Base-by-base conservation (phyloP, 2,329 filamentous ascomycete species). In the Verticillium dahliae region DNA sequence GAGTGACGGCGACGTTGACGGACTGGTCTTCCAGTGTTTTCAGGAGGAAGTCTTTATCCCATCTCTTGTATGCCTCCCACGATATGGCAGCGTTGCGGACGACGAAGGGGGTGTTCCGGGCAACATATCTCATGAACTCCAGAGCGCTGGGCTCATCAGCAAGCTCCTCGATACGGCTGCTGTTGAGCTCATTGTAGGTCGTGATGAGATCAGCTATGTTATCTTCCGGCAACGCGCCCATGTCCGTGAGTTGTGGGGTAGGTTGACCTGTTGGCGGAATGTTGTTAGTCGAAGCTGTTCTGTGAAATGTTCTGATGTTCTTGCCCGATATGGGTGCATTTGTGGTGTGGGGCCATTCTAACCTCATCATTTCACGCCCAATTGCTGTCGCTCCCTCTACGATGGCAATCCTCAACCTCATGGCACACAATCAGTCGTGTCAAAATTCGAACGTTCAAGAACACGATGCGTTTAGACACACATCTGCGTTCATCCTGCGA, bases 1-100 rank as follows among this genome's bases (percentile, higher is more conserved):
- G 90, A n/a, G 91, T 95, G 38, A 92, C 82, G 27, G 90, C 90
- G 61, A 94, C 90, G 67, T 90, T 91, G 59, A 95, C 88, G 1
- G 73, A 73, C 60, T 84, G 79, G 3, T 80, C 80, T 6, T 73
- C 74, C 68, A 95, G 80, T 0, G 76, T 75, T 2, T 78, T 66
- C 35, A 78, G 78, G 4, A 95, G 77, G 68, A 87, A 89, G 1
- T 75, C 69, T 1, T 82, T 80, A 62, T 83, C 81, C 91, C 91
- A 95, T 58, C 74, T 78, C 61, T 74, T 77, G 3, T 79, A 78
- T 0, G 90, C 89, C 45, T 77, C 75, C 89, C 90, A 94, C 39
- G 80, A 73, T 0, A 69, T 70, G 1, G 89, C 89, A 3, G 81
- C 89, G 9, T 80, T 76, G 41, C 88, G 81, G 34, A 93, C 77